phyloP scores from a whole-genome alignment of 805 yeast genomes.

The Nakazawaea sp. region DNA sequence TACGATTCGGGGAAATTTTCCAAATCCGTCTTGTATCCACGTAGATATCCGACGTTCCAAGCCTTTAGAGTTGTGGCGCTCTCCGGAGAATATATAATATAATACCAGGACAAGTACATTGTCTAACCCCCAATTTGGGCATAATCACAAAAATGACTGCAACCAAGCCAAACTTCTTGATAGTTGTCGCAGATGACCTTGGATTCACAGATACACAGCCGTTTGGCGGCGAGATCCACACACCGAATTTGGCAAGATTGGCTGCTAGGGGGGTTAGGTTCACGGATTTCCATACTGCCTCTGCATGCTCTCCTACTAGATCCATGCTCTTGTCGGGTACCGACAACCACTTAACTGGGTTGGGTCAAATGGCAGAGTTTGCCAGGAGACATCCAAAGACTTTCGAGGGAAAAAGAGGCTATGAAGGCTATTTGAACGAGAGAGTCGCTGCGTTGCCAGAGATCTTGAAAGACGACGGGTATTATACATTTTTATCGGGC shows the following conservation, averaged over 20 bases:
- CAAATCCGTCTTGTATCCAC: too few relatives aligned
- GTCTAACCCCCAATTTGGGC: too few relatives aligned
- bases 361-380: slow-evolving; percentile 52
- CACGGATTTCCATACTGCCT: slow-evolving; percentile 56
- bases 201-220: slow-evolving; percentile 51
- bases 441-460: slow-evolving; percentile 49
- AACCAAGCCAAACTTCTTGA: slow-evolving; percentile 44
- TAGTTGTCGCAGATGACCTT: slow-evolving; percentile 56
- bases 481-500: slow-evolving; percentile 46
- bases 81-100: too few relatives aligned
- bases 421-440: slow-evolving; percentile 47
- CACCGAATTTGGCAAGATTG: slow-evolving; percentile 42
- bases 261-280: slow-evolving; percentile 40
- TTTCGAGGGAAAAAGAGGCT: slow-evolving; percentile 41
- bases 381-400: slow-evolving; percentile 28
- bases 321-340: slow-evolving; percentile 57
- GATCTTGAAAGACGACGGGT: slow-evolving; percentile 39
- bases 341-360: slow-evolving; percentile 54
- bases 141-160: too few relatives aligned
- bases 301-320: slow-evolving; percentile 61
- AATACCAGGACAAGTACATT: too few relatives aligned
- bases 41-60: too few relatives aligned
- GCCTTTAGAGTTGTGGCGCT: too few relatives aligned
- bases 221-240: slow-evolving; percentile 52
- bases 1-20: too few relatives aligned